Conservation (phyloP, 2,329 filamentous ascomycete genomes). For the Pezicula neosporulosa region DNA sequence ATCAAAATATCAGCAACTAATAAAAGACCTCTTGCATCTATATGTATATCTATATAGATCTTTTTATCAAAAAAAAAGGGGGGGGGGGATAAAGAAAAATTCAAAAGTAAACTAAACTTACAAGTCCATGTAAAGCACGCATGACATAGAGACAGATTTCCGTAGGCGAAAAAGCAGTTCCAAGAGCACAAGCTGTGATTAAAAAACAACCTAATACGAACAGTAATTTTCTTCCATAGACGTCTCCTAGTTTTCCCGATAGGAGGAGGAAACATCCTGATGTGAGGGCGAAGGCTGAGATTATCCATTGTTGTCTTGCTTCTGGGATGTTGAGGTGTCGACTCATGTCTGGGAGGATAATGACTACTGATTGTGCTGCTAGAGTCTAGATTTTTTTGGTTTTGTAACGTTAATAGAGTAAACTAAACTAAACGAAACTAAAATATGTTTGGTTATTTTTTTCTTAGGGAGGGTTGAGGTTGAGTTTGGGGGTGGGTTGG, state of each 20-base stretch:
- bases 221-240: slow-evolving; percentile 42
- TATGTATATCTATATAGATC: too few species aligned
- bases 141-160: slow-evolving; percentile 68
- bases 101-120: too few species aligned
- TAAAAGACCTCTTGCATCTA: too few species aligned
- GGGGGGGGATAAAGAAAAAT: too few species aligned
- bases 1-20: too few species aligned
- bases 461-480: too few species aligned
- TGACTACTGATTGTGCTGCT: slow-evolving; percentile 55
- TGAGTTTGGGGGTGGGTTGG: too few species aligned
- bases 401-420: too few species aligned
- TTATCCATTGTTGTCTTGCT: slow-evolving; percentile 27
- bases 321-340: slow-evolving; percentile 24
- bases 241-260: slow-evolving; percentile 46
- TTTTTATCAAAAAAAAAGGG: too few species aligned
- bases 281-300: slow-evolving; percentile 35
- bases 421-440: neutral
- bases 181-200: slow-evolving; percentile 54
- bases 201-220: slow-evolving; percentile 51
- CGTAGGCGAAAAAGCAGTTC: slow-evolving; percentile 61
- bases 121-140: slow-evolving; percentile 61
- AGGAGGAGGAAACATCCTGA: slow-evolving; percentile 46
- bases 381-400: slow-evolving; percentile 39
- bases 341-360: slow-evolving; percentile 39
- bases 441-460: too few species aligned